Conservation (phyloP, 495 filamentous ascomycete genomes). For the Aspergillus heteromorphus region DNA sequence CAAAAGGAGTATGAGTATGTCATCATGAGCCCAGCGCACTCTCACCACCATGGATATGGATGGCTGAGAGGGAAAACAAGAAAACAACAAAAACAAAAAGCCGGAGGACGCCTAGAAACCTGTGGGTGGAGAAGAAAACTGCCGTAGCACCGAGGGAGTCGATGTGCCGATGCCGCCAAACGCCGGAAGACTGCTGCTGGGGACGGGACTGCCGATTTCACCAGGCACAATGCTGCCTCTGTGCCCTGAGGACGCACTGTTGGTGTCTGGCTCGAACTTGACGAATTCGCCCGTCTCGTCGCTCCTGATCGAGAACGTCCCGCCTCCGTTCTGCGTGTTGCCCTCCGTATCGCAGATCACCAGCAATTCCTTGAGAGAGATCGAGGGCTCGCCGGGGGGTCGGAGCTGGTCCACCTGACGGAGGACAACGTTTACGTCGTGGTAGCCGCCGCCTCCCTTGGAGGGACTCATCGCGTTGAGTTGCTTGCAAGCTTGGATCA, state of each 20-base stretch:
- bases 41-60: no score
- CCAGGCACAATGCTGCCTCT: slow-evolving; percentile 41
- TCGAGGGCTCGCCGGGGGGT: slow-evolving; percentile 48
- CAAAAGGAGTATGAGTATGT: neutral
- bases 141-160: slow-evolving; percentile 33
- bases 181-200: slow-evolving; percentile 36
- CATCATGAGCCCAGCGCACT: no score
- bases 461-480: slow-evolving; percentile 37
- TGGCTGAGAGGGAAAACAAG: slow-evolving; percentile 5
- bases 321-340: slow-evolving; percentile 80
- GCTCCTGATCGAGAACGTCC: slow-evolving; percentile 63
- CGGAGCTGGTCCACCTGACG: slow-evolving; percentile 59
- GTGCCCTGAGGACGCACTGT: slow-evolving; percentile 33
- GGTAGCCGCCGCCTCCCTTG: slow-evolving; percentile 47
- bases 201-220: slow-evolving; percentile 48
- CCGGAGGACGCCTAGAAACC: slow-evolving; percentile 29
- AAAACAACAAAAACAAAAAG: neutral
- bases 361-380: slow-evolving; percentile 69
- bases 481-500: slow-evolving; percentile 57
- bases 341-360: slow-evolving; percentile 90
- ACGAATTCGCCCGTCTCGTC: slow-evolving; percentile 51
- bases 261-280: slow-evolving; percentile 54
- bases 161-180: slow-evolving; percentile 35
- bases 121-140: slow-evolving; percentile 36
- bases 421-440: slow-evolving; percentile 61